phyloP scores from a whole-genome alignment of 169 alveolate species.

The Plasmodium relictum region DNA sequence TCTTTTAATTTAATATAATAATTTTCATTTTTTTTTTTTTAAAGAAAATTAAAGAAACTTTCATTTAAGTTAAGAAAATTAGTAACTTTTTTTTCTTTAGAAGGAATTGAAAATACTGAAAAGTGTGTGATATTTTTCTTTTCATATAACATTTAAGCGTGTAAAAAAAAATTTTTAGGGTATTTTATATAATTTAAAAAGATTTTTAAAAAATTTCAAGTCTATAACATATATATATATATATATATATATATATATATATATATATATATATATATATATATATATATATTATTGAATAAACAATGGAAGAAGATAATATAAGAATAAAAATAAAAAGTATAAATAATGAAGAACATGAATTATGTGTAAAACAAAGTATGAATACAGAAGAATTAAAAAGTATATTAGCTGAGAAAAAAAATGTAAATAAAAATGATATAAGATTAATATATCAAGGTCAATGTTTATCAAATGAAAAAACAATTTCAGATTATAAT shows the following conservation, averaged over 20 bases:
- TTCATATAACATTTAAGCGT: not conserved
- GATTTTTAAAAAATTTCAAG: too few relatives aligned
- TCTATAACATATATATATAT: not conserved
- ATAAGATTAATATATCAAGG: conserved; percentile 72
- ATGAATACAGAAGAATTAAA: conserved; percentile 55
- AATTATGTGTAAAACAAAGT: conserved; percentile 22
- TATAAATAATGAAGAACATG: conserved; percentile 55
- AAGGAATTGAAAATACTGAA: too few relatives aligned
- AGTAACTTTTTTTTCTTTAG: too few relatives aligned
- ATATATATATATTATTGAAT: not conserved
- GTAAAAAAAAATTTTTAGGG: too few relatives aligned
- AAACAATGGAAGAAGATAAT: conserved; percentile 45
- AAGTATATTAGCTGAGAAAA: conserved; percentile 35
- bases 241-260: conserved; percentile 1
- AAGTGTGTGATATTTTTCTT: too few relatives aligned
- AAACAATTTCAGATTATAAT: conserved; percentile 53
- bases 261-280: not conserved
- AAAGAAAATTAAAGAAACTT: too few relatives aligned
- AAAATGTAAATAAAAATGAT: conserved; percentile 43
- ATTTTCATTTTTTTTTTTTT: too few relatives aligned
- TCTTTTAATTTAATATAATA: too few relatives aligned
- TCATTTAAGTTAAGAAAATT: too few relatives aligned
- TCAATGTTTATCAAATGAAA: conserved; percentile 52
- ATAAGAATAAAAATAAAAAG: conserved; percentile 57
- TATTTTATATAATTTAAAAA: too few relatives aligned